These are phyloP conservation scores for Nyctanthes arbortristis DNA, from an alignment of 257 asterid species.

Conservation along the genomic window DNA sequence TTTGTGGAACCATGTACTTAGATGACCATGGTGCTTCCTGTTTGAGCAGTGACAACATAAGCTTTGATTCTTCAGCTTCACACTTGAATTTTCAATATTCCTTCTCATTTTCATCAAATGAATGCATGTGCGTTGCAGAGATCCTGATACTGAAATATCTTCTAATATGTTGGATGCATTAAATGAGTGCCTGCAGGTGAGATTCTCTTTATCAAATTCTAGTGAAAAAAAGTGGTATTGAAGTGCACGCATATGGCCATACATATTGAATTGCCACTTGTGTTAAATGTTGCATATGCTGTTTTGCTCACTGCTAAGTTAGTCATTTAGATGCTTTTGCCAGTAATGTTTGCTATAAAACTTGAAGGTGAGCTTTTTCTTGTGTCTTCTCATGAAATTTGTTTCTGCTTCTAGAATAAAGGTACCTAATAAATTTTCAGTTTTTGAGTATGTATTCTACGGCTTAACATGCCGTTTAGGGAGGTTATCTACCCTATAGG, in stretches of 20 bases:
- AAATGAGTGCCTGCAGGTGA: slow-evolving; percentile 89
- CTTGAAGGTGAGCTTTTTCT: not conserved
- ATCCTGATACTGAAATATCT: slow-evolving; percentile 92
- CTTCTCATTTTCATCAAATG: not conserved
- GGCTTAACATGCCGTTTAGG: not conserved
- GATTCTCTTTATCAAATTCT: slow-evolving; percentile 12
- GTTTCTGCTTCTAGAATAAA: not conserved
- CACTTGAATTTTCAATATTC: not conserved
- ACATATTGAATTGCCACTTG: not conserved
- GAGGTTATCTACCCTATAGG: too few relatives aligned
- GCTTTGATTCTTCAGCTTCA: slow-evolving; percentile 21
- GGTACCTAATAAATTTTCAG: not conserved
- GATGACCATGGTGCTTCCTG: slow-evolving; percentile 14
- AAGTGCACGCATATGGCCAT: not conserved
- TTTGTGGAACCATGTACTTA: not conserved
- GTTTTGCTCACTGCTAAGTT: slow-evolving; percentile 1
- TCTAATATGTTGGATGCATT: slow-evolving; percentile 84
- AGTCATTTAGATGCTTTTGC: not conserved
- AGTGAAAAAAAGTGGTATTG: not conserved
- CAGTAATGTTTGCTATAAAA: not conserved
- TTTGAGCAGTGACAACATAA: slow-evolving; percentile 25
- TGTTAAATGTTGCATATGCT: slow-evolving; percentile 5
- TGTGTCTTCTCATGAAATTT: not conserved
- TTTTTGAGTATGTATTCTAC: not conserved
- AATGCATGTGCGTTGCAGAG: slow-evolving; percentile 45